Conservation (phyloP, 805 yeast species). For the Lipomyces sp. region DNA sequence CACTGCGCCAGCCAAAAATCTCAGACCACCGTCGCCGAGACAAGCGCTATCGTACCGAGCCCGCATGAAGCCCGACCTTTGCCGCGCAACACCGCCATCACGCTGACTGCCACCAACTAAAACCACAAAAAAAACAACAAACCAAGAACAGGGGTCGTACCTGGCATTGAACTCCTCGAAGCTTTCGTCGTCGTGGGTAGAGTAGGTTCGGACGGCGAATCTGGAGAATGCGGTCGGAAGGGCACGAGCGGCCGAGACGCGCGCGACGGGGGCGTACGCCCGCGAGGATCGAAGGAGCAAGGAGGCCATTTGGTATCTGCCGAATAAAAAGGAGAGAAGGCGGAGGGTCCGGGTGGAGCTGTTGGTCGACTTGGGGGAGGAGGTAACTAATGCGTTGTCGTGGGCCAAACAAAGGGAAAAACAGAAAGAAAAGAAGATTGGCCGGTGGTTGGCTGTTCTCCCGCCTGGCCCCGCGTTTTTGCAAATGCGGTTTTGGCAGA, state of each 20-base stretch:
- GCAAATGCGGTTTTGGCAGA: no score
- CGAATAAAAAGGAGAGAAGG: neutral
- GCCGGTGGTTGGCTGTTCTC: neutral
- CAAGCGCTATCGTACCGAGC: no score
- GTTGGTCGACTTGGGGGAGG: no score
- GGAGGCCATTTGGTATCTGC: constrained; percentile 3
- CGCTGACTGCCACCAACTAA: neutral
- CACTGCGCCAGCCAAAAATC: no score
- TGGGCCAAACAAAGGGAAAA: no score
- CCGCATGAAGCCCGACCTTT: no score
- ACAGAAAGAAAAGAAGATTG: no score
- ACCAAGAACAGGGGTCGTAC: constrained; percentile 46
- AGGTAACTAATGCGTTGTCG: no score
- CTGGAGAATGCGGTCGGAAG: constrained; percentile 29
- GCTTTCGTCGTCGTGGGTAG: constrained; percentile 82
- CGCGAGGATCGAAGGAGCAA: neutral
- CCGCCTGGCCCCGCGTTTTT: constrained; percentile 7
- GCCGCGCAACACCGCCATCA: neutral
- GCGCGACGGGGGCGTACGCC: constrained; percentile 3
- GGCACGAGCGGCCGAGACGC: constrained; percentile 13
- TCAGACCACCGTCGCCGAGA: no score
- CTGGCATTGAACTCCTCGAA: constrained; percentile 89
- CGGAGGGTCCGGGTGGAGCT: no score
- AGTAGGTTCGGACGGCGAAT: constrained; percentile 59
- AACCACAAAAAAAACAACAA: neutral